Evolutionary conservation across 805 yeast genomes (phyloP), one percentile per base, ranked within the genome.

Genomic region (Wickerhamomyces rabaulensis): DNA sequence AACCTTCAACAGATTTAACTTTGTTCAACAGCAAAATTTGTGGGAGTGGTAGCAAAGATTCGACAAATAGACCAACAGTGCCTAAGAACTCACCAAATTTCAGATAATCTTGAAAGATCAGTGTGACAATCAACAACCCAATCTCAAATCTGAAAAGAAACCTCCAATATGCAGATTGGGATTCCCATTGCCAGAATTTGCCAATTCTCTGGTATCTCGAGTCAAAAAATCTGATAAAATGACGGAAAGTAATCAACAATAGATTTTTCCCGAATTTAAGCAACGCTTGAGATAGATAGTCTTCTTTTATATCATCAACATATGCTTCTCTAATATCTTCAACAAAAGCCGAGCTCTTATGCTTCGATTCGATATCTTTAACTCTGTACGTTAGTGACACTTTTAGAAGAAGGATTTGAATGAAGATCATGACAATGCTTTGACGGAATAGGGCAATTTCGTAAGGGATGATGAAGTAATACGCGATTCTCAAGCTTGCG

Each of bases 111-210:
- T 62, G 65, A 40, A 80, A 63, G 1, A 74, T 25, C 2, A 68
- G 42, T 5, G 84, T 78, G 16, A 72, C 46, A 4, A 68, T n/a
- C 3, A 36, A 22, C 2, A 55, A 37, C 2, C 31, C 25, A 1
- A 48, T 16, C 4, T 44, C 17, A n/a, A 59, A 53, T 15, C 66
- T 57, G 0, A 64, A 58, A 9, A 89, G 56, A 58, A 86, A 88
- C 53, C 67, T 69, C 90, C 89, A 86, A 63, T 78, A 87, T 35
- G 62, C 66, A 9, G 46, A 56, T 48, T 77, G 78, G 6, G 76
- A 72, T 53, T 74, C 71, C 97, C 97, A 90, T 64, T 88, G 95
- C 97, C 97, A 90, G 58, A 90, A 87, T 35, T 73, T 63, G 42
- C 71, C 73, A 1, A 89, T 82, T 48, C 95, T 69, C 45, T 71